phyloP scores from a whole-genome alignment of 2,329 filamentous ascomycete species.

The Xylariaceae sp. region DNA sequence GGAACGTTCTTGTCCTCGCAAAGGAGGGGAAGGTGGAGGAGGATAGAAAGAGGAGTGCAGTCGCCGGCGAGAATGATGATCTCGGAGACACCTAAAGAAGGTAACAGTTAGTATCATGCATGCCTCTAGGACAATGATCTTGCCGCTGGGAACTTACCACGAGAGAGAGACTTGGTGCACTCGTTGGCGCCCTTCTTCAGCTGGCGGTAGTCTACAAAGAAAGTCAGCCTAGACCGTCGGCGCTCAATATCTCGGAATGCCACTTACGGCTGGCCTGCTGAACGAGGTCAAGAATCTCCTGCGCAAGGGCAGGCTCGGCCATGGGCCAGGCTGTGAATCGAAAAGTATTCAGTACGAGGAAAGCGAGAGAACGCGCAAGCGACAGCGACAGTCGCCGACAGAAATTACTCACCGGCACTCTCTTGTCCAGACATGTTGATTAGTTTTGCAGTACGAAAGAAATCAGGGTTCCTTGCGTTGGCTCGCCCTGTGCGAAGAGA shows the following conservation, averaged over 20 bases:
- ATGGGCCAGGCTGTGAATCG: slow-evolving; percentile 55
- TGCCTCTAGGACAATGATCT: not conserved
- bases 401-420: slow-evolving; percentile 23
- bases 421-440: slow-evolving; percentile 29
- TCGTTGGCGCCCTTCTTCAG: slow-evolving; percentile 88
- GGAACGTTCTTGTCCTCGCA: slow-evolving; percentile 68
- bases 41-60: slow-evolving; percentile 78
- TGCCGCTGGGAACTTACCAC: slow-evolving; percentile 45
- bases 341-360: not conserved
- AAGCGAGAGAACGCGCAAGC: not conserved
- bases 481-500: slow-evolving; percentile 46
- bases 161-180: slow-evolving; percentile 80
- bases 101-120: slow-evolving; percentile 1
- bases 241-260: not conserved
- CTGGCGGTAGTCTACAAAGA: slow-evolving; percentile 48
- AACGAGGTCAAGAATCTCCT: slow-evolving; percentile 77
- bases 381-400: not conserved
- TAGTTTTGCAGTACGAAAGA: not conserved
- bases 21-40: slow-evolving; percentile 83
- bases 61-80: slow-evolving; percentile 86
- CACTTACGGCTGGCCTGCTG: slow-evolving; percentile 57
- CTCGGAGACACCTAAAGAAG: slow-evolving; percentile 57
- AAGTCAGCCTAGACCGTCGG: not conserved
- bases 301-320: slow-evolving; percentile 67
- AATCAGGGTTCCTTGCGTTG: slow-evolving; percentile 58